Evolutionary conservation across 2,329 filamentous ascomycete species (phyloP).

Genomic region (Rhynchosporium graminicola): DNA sequence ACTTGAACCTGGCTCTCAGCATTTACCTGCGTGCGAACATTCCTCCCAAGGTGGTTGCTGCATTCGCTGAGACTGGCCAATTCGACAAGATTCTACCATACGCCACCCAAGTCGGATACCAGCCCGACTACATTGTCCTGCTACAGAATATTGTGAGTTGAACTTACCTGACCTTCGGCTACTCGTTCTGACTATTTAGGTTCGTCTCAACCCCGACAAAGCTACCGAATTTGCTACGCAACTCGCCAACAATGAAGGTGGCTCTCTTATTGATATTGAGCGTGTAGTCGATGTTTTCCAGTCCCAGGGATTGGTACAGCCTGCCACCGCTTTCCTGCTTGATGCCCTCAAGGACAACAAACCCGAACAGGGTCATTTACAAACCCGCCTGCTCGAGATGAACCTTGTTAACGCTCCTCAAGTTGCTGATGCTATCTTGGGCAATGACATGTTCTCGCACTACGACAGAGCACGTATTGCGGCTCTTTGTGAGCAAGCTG

Average conservation of each 20-base stretch:
- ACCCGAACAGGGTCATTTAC: constrained; percentile 88
- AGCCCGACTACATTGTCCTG: constrained; percentile 91
- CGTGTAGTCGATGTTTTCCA: constrained; percentile 98
- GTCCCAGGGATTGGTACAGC: constrained; percentile 95
- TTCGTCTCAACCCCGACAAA: constrained; percentile 89
- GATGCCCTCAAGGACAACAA: constrained; percentile 94
- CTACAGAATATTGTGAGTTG: constrained; percentile 72
- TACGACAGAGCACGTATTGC: constrained; percentile 92
- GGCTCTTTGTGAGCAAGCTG: constrained; percentile 88
- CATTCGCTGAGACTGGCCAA: constrained; percentile 91
- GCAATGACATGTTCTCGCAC: constrained; percentile 98
- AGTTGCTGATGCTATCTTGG: constrained; percentile 94
- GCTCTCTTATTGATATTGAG: constrained; percentile 86
- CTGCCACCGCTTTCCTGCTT: constrained; percentile 95
- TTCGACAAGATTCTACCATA: constrained; percentile 97
- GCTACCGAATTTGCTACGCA: constrained; percentile 92
- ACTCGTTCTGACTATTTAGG: constrained; percentile 39
- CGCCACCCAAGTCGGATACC: constrained; percentile 79
- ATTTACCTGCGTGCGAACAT: constrained; percentile 92
- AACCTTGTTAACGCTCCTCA: constrained; percentile 95
- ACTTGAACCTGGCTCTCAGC: constrained; percentile 80
- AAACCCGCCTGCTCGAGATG: constrained; percentile 96
- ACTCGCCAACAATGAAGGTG: constrained; percentile 84
- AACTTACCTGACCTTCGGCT: neutral
- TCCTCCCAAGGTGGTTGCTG: constrained; percentile 91